Evolutionary conservation across 1,139 yeast species (phyloP).

Genomic region (Magnusiomyces ingens): DNA sequence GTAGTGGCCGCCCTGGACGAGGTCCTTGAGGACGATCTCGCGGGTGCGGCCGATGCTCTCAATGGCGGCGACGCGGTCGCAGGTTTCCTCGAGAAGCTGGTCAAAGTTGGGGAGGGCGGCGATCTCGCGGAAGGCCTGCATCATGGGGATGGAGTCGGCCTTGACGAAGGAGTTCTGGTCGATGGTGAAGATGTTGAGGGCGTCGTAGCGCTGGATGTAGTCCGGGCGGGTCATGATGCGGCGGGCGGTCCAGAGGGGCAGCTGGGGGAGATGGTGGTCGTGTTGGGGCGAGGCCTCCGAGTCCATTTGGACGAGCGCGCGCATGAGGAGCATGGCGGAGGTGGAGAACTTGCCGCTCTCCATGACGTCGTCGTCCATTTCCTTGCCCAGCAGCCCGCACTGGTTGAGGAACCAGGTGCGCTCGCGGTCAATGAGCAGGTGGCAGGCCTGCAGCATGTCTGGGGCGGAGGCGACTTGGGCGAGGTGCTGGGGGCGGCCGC

Average conservation of each 20-base stretch:
- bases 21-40: conserved; percentile 69
- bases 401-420: conserved; percentile 82
- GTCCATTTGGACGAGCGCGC: conserved; percentile 68
- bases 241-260: conserved; percentile 78
- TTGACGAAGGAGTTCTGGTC: conserved; percentile 64
- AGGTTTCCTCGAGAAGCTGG: conserved; percentile 58
- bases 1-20: conserved; percentile 33
- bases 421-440: conserved; percentile 66
- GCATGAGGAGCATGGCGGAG: conserved; percentile 70
- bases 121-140: conserved; percentile 81
- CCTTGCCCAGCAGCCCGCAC: conserved; percentile 68
- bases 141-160: conserved; percentile 83
- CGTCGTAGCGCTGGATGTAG: conserved; percentile 67
- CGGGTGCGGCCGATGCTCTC: conserved; percentile 77
- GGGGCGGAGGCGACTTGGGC: conserved; percentile 64
- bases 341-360: conserved; percentile 74
- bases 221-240: conserved; percentile 84
- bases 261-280: conserved; percentile 58
- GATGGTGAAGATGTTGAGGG: conserved; percentile 69
- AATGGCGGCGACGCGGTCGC: conserved; percentile 66
- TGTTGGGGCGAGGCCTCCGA: conserved; percentile 22
- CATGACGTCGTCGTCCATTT: conserved; percentile 88
- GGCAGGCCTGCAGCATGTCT: conserved; percentile 59
- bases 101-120: conserved; percentile 67
- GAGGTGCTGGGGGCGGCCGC: conserved; percentile 81